phyloP scores from a whole-genome alignment of 371 early-diverging fungal species.

The Amoeboaphelidium protococcarum region DNA sequence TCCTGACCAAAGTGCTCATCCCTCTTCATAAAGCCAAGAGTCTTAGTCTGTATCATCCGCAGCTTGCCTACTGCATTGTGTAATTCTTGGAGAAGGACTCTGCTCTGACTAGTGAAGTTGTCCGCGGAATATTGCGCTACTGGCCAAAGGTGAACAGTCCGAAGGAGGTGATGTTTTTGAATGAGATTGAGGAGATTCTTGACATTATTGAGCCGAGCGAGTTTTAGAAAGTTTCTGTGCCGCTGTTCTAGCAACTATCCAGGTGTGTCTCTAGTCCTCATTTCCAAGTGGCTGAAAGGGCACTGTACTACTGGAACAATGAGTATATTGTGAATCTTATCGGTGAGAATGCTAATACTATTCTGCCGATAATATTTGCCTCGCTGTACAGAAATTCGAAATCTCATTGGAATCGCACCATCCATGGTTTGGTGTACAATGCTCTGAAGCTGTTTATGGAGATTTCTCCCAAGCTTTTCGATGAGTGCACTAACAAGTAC shows the following conservation, averaged over 20 bases:
- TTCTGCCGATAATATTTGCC: constrained; percentile 77
- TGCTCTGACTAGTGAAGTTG: constrained; percentile 54
- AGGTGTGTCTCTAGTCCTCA: constrained; percentile 76
- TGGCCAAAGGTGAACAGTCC: constrained; percentile 96
- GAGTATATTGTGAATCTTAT: constrained; percentile 78
- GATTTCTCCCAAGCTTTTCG: constrained; percentile 64
- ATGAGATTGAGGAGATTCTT: constrained; percentile 84
- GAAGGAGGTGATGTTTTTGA: constrained; percentile 91
- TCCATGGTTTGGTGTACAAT: constrained; percentile 76
- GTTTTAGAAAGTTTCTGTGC: constrained; percentile 56
- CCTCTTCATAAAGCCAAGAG: constrained; percentile 81
- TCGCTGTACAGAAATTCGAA: constrained; percentile 69
- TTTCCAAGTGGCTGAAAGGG: constrained; percentile 91
- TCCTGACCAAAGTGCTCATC: constrained; percentile 60
- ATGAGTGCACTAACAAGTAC: constrained; percentile 52
- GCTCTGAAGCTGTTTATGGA: constrained; percentile 76
- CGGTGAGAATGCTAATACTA: constrained; percentile 52
- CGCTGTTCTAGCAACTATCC: constrained; percentile 66
- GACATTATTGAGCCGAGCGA: constrained; percentile 66
- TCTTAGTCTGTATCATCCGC: constrained; percentile 69
- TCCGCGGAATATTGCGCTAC: constrained; percentile 52
- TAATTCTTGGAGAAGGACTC: constrained; percentile 93
- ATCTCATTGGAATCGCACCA: constrained; percentile 85
- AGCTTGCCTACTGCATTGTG: constrained; percentile 85
- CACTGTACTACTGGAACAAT: constrained; percentile 87